Conservation (phyloP, 2,329 filamentous ascomycete species). For the Chaetomium strumarium region DNA sequence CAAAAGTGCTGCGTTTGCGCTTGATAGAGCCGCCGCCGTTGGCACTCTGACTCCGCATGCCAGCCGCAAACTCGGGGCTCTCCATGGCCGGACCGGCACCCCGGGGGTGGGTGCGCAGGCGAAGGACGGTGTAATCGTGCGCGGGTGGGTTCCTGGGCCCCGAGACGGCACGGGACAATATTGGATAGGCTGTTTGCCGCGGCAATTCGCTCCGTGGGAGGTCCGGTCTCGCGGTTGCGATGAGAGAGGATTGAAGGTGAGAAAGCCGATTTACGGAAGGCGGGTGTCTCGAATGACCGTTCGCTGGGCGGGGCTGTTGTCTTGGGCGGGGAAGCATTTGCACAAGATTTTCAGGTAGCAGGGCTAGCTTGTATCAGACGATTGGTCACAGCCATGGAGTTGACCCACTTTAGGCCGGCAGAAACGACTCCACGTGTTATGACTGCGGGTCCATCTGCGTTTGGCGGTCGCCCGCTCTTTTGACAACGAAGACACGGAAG, state of each 20-base stretch:
- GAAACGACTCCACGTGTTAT: neutral
- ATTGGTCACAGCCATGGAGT: neutral
- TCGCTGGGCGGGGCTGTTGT: constrained; percentile 15
- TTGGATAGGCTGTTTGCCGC: constrained; percentile 22
- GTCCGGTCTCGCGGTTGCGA: constrained; percentile 28
- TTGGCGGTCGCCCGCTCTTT: too few species aligned
- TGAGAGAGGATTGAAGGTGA: constrained; percentile 24
- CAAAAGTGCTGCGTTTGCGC: constrained; percentile 55
- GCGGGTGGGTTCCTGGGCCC: constrained; percentile 18
- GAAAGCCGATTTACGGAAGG: constrained; percentile 28
- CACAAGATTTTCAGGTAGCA: constrained; percentile 10
- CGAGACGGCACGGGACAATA: constrained; percentile 21
- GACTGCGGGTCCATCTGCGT: too few species aligned
- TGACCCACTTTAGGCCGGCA: neutral
- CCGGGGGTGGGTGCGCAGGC: constrained; percentile 9
- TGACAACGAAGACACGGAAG: too few species aligned
- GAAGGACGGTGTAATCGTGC: constrained; percentile 3
- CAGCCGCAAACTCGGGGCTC: constrained; percentile 33
- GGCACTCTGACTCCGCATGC: constrained; percentile 37
- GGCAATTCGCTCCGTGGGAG: constrained; percentile 21
- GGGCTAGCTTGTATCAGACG: neutral
- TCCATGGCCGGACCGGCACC: constrained; percentile 28
- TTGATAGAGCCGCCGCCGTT: constrained; percentile 40
- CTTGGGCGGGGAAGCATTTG: constrained; percentile 11
- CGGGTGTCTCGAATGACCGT: constrained; percentile 10